Evolutionary conservation across 139 green algal genomes (phyloP).

Genomic region (Coelastrella sp.): DNA sequence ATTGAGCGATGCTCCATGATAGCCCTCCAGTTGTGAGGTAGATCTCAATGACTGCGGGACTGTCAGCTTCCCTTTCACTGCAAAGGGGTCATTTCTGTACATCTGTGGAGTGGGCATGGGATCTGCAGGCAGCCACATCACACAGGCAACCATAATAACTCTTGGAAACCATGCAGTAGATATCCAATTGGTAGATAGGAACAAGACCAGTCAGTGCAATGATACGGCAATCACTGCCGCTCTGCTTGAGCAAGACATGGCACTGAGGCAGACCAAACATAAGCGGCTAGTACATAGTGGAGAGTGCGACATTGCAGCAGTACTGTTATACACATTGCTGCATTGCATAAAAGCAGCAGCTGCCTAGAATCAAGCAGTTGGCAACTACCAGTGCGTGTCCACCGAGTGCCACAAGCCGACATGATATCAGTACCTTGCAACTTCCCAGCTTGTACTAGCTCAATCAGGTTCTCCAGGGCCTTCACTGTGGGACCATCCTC

Average conservation of each 20-base stretch:
- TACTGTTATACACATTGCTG: too few species aligned
- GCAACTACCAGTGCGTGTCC: background rate
- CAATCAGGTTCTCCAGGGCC: background rate
- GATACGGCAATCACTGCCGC: too few species aligned
- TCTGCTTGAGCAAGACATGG: too few species aligned
- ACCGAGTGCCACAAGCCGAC: too few species aligned
- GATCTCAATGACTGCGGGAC: background rate
- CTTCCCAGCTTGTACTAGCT: background rate
- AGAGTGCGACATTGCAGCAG: too few species aligned
- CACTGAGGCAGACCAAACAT: too few species aligned
- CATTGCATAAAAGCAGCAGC: too few species aligned
- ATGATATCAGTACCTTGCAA: slow-evolving; percentile 5
- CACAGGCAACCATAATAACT: too few species aligned
- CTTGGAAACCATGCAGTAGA: background rate
- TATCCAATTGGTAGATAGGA: background rate
- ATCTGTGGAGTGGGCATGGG: background rate
- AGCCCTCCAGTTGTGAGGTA: slow-evolving; percentile 21
- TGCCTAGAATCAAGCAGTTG: too few species aligned
- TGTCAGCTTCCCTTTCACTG: background rate
- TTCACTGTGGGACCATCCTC: background rate
- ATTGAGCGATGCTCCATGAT: slow-evolving; percentile 17
- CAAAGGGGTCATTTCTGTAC: background rate
- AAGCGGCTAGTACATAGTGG: too few species aligned
- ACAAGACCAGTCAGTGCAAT: background rate
- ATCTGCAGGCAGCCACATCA: background rate